Base-by-base conservation (phyloP, 1,284 basidiomycete genomes). In the Trametes polyzona region DNA sequence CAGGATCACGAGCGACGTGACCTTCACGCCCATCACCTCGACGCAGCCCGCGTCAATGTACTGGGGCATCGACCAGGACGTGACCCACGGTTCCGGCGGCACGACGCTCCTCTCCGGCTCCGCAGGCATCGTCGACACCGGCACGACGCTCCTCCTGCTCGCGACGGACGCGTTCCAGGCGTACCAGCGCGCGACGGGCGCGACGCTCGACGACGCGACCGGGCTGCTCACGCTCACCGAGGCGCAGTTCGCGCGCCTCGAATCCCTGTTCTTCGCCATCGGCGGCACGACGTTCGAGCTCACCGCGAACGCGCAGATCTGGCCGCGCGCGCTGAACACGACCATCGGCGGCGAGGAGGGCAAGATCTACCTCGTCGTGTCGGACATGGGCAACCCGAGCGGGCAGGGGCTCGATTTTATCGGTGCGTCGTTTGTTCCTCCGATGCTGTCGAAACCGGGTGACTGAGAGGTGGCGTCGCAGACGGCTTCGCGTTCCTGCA, bases 101-200 rank as follows among this genome's bases (percentile, higher is more conserved):
- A 69, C 67, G 17, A 62, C 67, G 1, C 71, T 85, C 42, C 66
- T 84, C 39, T 55, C 67, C 9, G 58, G 59, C 9, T 71, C 78
- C 8, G 71, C 78, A 32, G 83, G 83, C 24, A 83, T 85, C 62
- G 79, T 84, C 43, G 84, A 86, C 66, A 84, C 83, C 2, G 84
- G 84, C 43, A 87, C 74, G 7, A 75, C 74, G 17, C 71, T 81
- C 32, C 59, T 80, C 21, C 63, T 75, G 47, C 61, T 80, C 47
- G 73, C 78, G 14, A 70, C 74, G 4, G 69, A 85, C 64, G 85
- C 81, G 4, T 85, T 83, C 73, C 63, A 71, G 32, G 62, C 63
- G 16, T 88, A 88, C 69, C 65, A 76, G 55, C 42, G 64, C 4
- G 75, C 77, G 14, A 88, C 84, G 14, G 84, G 85, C 37, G 85